Conservation (phyloP, 768 basidiomycete genomes). For the Hericium erinaceus region DNA sequence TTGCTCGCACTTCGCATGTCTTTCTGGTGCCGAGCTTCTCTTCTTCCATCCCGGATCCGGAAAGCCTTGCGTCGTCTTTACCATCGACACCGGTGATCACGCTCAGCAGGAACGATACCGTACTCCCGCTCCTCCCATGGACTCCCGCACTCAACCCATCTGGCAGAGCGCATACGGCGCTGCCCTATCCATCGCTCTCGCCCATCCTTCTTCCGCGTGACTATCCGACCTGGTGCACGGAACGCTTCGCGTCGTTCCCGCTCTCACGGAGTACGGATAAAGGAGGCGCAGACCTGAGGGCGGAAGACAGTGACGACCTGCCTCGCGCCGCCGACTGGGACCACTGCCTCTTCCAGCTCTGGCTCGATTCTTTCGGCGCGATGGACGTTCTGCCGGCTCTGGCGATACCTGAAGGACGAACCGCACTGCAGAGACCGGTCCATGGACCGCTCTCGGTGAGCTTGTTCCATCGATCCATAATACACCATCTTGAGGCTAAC, state of each 20-base stretch:
- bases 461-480: background rate
- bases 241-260: constrained; percentile 27
- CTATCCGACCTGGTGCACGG: constrained; percentile 52
- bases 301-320: too few species aligned
- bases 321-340: constrained; percentile 44
- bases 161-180: constrained; percentile 19
- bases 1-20: constrained; percentile 38
- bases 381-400: constrained; percentile 17
- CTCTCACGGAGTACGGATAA: constrained; percentile 19
- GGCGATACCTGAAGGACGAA: background rate
- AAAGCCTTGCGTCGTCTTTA: background rate
- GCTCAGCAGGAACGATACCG: constrained; percentile 12
- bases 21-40: constrained; percentile 44
- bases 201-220: constrained; percentile 36
- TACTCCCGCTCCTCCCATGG: constrained; percentile 10
- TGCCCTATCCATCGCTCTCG: constrained; percentile 32
- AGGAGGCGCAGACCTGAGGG: background rate
- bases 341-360: constrained; percentile 59
- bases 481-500: background rate
- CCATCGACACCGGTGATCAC: background rate
- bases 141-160: constrained; percentile 15
- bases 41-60: constrained; percentile 15
- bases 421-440: background rate
- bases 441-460: constrained; percentile 1
- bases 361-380: constrained; percentile 44